A percentile compares a stretch with the other conserved stretches of the same genome.
Conservation (phyloP, 257 asterid genomes). For the Fraxinus anomala region DNA sequence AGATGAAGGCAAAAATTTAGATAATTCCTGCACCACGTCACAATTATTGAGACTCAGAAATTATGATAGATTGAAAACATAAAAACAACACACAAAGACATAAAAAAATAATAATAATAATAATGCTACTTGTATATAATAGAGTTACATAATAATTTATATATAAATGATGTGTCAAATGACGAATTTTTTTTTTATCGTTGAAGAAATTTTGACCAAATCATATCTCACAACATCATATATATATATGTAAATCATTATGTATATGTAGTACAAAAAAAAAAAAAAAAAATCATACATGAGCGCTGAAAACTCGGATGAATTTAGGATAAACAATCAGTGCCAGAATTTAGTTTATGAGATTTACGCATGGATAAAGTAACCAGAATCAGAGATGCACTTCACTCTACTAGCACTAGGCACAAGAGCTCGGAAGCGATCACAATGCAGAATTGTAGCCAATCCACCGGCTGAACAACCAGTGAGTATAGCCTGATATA, state of each 20-base stretch:
- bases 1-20: slow-evolving; percentile 25
- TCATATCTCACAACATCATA: too few species aligned
- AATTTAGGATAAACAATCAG: background rate
- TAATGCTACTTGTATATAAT: too few species aligned
- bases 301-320: background rate
- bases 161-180: too few species aligned
- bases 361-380: slow-evolving; percentile 44
- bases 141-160: too few species aligned
- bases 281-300: background rate
- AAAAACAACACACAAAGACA: background rate
- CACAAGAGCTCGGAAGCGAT: slow-evolving; percentile 33
- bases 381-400: slow-evolving; percentile 52
- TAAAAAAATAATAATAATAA: background rate
- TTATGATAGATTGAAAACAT: background rate
- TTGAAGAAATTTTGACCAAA: too few species aligned
- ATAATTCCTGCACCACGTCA: slow-evolving; percentile 20
- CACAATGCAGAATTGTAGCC: slow-evolving; percentile 50
- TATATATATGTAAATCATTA: too few species aligned
- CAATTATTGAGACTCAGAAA: background rate
- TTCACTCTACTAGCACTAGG: slow-evolving; percentile 28
- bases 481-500: slow-evolving; percentile 35
- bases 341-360: too few species aligned
- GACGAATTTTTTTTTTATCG: too few species aligned
- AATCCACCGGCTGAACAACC: slow-evolving; percentile 61
- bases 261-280: background rate